Percentiles rank a stretch among this genome's conserved stretches.
These are phyloP conservation scores for Apiospora aurea DNA, from an alignment of 2,329 filamentous ascomycete species.

Conservation along the genomic window DNA sequence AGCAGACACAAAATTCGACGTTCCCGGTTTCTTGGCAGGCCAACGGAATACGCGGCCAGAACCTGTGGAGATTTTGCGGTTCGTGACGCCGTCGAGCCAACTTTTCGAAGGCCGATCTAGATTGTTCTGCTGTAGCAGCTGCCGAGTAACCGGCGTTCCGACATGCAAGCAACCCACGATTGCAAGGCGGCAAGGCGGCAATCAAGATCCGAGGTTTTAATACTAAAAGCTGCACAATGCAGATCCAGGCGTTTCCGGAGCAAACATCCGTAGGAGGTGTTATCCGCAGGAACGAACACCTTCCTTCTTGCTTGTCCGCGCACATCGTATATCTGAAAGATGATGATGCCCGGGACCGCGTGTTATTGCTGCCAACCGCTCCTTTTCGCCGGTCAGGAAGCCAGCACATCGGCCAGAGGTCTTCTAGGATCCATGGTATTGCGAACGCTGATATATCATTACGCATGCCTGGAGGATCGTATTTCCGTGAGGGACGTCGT, in stretches of 20 bases:
- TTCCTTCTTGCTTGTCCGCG: background rate
- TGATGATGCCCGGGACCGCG: background rate
- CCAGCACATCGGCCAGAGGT: too few relatives aligned
- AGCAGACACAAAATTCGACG: background rate
- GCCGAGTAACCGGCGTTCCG: background rate
- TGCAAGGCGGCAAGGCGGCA: background rate
- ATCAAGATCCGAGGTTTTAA: background rate
- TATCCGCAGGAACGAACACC: too few relatives aligned
- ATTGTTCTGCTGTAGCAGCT: background rate
- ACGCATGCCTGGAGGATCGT: too few relatives aligned
- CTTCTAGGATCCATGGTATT: too few relatives aligned
- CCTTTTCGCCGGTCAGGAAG: too few relatives aligned
- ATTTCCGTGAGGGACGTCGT: too few relatives aligned
- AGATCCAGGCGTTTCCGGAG: background rate
- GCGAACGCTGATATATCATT: too few relatives aligned
- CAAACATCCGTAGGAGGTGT: too few relatives aligned
- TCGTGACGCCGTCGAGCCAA: conserved; percentile 5
- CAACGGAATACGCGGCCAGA: background rate
- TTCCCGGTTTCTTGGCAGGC: conserved; percentile 15
- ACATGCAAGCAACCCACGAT: background rate
- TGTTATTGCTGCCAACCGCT: too few relatives aligned
- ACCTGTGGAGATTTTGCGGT: background rate
- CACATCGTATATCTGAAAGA: background rate
- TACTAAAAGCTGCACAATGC: background rate
- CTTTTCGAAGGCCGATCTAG: background rate